Conservation (phyloP, 2,329 filamentous ascomycete genomes). For the Arthrobotrys pseudoclavata region DNA sequence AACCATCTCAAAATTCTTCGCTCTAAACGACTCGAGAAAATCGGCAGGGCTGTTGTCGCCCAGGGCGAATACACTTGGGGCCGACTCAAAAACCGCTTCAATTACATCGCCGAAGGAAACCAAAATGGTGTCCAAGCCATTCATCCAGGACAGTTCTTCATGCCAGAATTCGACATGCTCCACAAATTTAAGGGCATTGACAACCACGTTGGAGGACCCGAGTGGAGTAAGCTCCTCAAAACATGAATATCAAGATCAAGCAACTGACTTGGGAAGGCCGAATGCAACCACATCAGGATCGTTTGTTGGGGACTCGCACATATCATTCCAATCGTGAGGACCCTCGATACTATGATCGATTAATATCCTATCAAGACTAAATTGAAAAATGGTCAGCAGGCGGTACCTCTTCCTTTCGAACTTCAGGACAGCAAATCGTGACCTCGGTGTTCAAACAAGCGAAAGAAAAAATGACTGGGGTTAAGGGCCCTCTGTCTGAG, state of each 20-base stretch:
- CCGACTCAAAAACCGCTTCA: slow-evolving; percentile 21
- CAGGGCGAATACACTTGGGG: slow-evolving; percentile 23
- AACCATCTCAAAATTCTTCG: slow-evolving; percentile 23
- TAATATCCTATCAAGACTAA: not conserved
- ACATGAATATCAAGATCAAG: not conserved
- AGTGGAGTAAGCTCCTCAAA: slow-evolving; percentile 9
- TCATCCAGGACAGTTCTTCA: not conserved
- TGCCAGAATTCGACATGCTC: not conserved
- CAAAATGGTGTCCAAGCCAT: not conserved
- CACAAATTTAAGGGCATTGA: not conserved
- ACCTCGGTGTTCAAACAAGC: slow-evolving; percentile 13
- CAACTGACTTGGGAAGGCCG: slow-evolving; percentile 1
- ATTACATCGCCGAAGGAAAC: not conserved
- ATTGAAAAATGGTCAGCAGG: not conserved
- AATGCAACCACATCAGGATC: slow-evolving; percentile 2
- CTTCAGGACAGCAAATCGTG: slow-evolving; percentile 3
- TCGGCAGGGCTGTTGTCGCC: not conserved
- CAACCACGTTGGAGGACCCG: not conserved
- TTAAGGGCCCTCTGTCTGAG: slow-evolving; percentile 7
- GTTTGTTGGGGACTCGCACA: not conserved
- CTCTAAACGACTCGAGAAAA: slow-evolving; percentile 19
- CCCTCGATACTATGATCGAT: not conserved
- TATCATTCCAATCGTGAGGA: slow-evolving; percentile 9
- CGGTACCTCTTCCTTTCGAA: not conserved
- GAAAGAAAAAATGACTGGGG: slow-evolving; percentile 4